Conservation (phyloP, 345 rosid genomes). For the Luvunga scandens region DNA sequence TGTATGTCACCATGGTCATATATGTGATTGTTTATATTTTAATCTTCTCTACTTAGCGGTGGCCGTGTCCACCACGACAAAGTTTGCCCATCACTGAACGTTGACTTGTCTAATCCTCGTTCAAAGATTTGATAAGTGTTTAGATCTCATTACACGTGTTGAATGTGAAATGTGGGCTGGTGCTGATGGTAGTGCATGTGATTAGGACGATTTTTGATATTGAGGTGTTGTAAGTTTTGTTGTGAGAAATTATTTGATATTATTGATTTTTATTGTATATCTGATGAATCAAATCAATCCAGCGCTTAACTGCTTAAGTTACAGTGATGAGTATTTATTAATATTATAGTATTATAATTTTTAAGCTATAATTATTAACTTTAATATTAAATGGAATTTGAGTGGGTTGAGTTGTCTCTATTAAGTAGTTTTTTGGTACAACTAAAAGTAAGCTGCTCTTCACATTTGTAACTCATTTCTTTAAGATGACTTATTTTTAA, state of each 20-base stretch:
- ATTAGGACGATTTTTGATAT: too few species aligned
- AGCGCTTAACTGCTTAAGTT: too few species aligned
- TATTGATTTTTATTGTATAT: too few species aligned
- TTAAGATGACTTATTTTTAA: too few species aligned
- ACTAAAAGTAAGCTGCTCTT: too few species aligned
- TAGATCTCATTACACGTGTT: background rate
- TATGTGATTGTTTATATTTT: background rate
- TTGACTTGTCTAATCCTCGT: background rate
- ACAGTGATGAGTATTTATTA: accelerated
- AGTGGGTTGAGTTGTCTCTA: accelerated
- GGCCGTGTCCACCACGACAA: background rate
- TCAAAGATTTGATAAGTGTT: background rate
- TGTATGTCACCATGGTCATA: background rate
- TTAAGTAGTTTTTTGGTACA: accelerated
- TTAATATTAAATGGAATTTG: accelerated
- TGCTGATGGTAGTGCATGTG: background rate
- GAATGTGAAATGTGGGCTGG: background rate
- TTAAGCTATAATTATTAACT: too few species aligned
- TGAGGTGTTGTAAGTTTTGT: too few species aligned
- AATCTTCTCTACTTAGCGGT: background rate
- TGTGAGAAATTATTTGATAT: too few species aligned
- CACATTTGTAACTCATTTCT: too few species aligned
- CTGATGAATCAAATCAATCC: too few species aligned
- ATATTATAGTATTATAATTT: too few species aligned
- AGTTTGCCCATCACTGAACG: background rate